phyloP scores from a whole-genome alignment of 352 stramenopile species.

The Sclerospora graminicola region DNA sequence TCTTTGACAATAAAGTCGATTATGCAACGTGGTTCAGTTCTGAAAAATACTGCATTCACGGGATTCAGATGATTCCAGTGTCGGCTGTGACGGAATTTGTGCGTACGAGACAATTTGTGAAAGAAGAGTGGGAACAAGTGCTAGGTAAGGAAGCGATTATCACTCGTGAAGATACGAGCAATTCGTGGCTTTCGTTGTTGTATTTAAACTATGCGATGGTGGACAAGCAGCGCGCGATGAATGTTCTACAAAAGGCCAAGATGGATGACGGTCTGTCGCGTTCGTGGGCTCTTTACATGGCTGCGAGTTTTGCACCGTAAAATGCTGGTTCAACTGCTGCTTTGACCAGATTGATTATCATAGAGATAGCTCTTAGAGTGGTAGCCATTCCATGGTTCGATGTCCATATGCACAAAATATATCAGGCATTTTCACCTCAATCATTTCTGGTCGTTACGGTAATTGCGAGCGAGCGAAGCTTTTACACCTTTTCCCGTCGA shows the following conservation, averaged over 20 bases:
- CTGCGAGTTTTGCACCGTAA: conserved; percentile 22
- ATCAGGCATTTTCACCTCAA: not conserved
- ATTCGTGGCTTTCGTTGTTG: conserved; percentile 41
- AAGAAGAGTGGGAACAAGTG: conserved; percentile 54
- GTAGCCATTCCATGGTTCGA: too few relatives aligned
- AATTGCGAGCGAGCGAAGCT: too few relatives aligned
- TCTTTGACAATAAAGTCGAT: conserved; percentile 71
- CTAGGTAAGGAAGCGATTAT: conserved; percentile 41
- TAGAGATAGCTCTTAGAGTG: too few relatives aligned
- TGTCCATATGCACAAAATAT: too few relatives aligned
- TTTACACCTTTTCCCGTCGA: too few relatives aligned
- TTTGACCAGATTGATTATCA: too few relatives aligned
- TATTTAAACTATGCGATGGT: conserved; percentile 56
- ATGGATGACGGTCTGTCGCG: conserved; percentile 68
- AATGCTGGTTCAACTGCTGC: too few relatives aligned
- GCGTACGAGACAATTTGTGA: conserved; percentile 38
- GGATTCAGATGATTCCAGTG: conserved; percentile 75
- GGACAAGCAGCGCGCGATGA: conserved; percentile 35
- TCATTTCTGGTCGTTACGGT: too few relatives aligned
- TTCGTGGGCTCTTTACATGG: conserved; percentile 68
- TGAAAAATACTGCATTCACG: conserved; percentile 69
- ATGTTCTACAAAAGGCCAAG: conserved; percentile 38
- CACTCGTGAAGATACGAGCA: conserved; percentile 22
- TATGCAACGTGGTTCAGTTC: conserved; percentile 72
- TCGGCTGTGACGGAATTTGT: conserved; percentile 50